Base-by-base conservation (phyloP, 2,329 filamentous ascomycete genomes). In the Arthroderma sp. region DNA sequence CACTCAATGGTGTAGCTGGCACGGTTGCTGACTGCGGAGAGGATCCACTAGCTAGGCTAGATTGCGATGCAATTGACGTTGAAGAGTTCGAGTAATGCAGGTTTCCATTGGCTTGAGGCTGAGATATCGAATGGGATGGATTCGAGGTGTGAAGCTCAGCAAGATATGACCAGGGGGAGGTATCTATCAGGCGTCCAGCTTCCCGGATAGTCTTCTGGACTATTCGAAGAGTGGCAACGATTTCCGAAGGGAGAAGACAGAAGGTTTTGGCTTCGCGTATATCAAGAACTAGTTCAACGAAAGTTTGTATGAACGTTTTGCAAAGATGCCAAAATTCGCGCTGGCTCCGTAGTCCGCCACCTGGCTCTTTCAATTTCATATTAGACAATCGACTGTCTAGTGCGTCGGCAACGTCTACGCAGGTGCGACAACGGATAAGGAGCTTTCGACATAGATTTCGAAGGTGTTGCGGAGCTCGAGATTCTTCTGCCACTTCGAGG, bases 1-100 rank as follows among this genome's bases (percentile, higher is more conserved):
- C 91, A 64, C 88, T 93, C 61, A 95, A 80, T 6, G 91, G 91
- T 1, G 91, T 96, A 66, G 93, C 89, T 7, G 91, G 90, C 38
- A 90, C 73, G 9, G 80, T 77, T 8, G 79, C 74, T 21, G 78
- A 76, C 51, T 79, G 79, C 11, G 76, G 78, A 54, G 67, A 72
- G 21, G 62, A 70, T 60, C 61, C 65, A 37, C 59, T 66, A 41
- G 55, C 63, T 52, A 55, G 51, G 51, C 54, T 49, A 5, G 56
- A 59, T n/a, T 21, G 31, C n/a, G 39, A 21, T 25, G 47, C 41
- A 31, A 58, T 56, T n/a, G 56, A 60, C 19, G 58, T 62, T 43
- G 56, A 63, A 25, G 71, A 61, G 59, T 61, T 64, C n/a, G 66
- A 62, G 56, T 65, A 54, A 65, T 61, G 52, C 66, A 62, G 53